Percentiles rank a stretch among this genome's conserved stretches.
phyloP scores from a whole-genome alignment of 371 early-diverging fungal species.

The Rhizopus sp. region DNA sequence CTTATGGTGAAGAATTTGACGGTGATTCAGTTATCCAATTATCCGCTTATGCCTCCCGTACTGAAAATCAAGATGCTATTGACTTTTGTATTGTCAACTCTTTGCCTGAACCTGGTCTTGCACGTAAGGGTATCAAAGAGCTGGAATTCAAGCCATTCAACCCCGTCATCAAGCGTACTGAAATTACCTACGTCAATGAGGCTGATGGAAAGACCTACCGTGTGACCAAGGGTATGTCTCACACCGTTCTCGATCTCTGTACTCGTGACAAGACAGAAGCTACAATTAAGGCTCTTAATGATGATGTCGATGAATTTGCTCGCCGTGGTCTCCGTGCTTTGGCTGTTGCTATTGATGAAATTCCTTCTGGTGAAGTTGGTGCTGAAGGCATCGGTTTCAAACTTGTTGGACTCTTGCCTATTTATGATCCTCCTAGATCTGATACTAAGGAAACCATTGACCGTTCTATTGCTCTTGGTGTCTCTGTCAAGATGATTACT shows the following conservation, averaged over 20 bases:
- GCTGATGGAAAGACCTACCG: slow-evolving; percentile 63
- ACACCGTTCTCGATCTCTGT: slow-evolving; percentile 70
- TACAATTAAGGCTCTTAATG: slow-evolving; percentile 51
- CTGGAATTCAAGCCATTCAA: slow-evolving; percentile 85
- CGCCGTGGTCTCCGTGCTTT: slow-evolving; percentile 82
- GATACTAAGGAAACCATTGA: slow-evolving; percentile 84
- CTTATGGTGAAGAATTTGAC: slow-evolving; percentile 52
- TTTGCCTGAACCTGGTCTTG: slow-evolving; percentile 54
- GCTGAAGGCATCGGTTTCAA: slow-evolving; percentile 53
- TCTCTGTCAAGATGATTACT: slow-evolving; percentile 94
- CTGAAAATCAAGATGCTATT: slow-evolving; percentile 76
- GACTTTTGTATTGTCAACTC: slow-evolving; percentile 73
- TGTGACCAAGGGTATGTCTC: slow-evolving; percentile 77
- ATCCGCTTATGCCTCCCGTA: slow-evolving; percentile 68
- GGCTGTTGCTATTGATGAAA: slow-evolving; percentile 72
- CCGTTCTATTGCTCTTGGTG: slow-evolving; percentile 81
- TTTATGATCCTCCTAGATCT: slow-evolving; percentile 89
- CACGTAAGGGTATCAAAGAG: slow-evolving; percentile 67
- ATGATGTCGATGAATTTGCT: slow-evolving; percentile 76
- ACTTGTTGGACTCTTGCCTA: slow-evolving; percentile 68
- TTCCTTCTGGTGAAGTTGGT: slow-evolving; percentile 44
- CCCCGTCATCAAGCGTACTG: slow-evolving; percentile 86
- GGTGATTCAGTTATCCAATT: slow-evolving; percentile 61
- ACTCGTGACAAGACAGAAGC: slow-evolving; percentile 66
- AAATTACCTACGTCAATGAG: slow-evolving; percentile 67